Evolutionary conservation across 139 green algal species (phyloP), one percentile per base, ranked within the genome.

Genomic region (Penium margaritaceum): DNA sequence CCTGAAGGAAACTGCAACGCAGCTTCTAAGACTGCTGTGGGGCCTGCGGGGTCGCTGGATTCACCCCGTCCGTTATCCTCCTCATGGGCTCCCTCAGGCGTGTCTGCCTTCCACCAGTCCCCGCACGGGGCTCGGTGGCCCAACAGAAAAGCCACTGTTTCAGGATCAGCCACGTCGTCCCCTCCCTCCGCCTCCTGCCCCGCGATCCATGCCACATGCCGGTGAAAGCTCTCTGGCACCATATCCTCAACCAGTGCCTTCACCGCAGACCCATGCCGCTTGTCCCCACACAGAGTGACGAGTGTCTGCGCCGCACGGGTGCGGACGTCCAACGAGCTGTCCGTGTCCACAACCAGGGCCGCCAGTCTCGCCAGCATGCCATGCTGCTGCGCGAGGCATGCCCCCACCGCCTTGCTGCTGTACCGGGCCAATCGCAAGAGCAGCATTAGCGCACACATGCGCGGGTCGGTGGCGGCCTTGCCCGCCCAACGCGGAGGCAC

Each of bases 391-490:
- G 29, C 47, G 27, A 71, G 36, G n/a, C n/a, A n/a, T n/a, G n/a
- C n/a, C 54, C 35, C 63, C 5, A 74, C 66, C 6, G 73, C 73
- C 63, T 75, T 80, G 14, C 37, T 70, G 63, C 1, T 60, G 24
- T 37, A 32, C 34, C 70, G 17, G 5, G 72, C 24, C 1, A 77
- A 35, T 0, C 63, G 63, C 5, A 62, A 58, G 34, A 77, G 35
- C 17, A 77, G 70, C 57, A 77, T 70, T 4, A 77, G 57, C 5
- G 32, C 34, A 19, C 70, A 77, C 34, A 77, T 9, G 19, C 58
- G 60, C 0, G 70, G 70, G 60, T 77, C 70, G 0, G 70, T 77
- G 19, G 47, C 70, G 5, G 70, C 36, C 14, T 39, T 38, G 19
- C 70, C 70, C n/a, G 58, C 30, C n/a, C 37, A n/a, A 29, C 9